A percentile compares a stretch with the other conserved stretches of the same genome.
These are phyloP conservation scores for Linnemannia schmuckeri DNA, from an alignment of 192 early-diverging fungal genomes.

Conservation along the genomic window DNA sequence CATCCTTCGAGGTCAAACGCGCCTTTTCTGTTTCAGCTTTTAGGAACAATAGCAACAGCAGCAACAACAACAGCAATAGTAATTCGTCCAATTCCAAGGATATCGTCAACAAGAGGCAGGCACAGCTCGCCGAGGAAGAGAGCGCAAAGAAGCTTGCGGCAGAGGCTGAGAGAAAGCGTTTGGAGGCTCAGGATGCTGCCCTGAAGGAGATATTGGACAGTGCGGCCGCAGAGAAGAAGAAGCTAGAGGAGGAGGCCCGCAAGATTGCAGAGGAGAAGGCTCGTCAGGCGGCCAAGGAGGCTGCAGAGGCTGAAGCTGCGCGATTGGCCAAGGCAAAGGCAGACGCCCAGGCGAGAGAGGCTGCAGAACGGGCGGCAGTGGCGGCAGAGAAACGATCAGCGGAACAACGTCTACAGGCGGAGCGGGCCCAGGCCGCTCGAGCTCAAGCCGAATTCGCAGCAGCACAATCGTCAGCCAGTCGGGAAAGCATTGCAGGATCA, in stretches of 20 bases:
- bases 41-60: neutral
- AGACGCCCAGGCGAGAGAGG: conserved; percentile 16
- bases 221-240: conserved; percentile 45
- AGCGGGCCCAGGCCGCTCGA: neutral
- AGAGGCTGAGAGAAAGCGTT: conserved; percentile 31
- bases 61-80: neutral
- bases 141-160: conserved; percentile 11
- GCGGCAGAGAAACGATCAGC: neutral
- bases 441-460: neutral
- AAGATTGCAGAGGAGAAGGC: conserved; percentile 27
- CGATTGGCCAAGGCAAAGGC: conserved; percentile 10
- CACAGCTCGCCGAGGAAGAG: conserved; percentile 14
- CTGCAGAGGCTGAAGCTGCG: conserved; percentile 9
- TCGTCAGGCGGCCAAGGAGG: conserved; percentile 16
- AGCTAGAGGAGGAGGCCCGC: conserved; percentile 33
- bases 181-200: conserved; percentile 40
- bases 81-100: neutral
- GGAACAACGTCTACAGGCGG: neutral
- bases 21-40: conserved; percentile 11
- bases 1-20: conserved; percentile 8
- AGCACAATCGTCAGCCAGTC: neutral
- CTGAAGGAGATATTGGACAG: conserved; percentile 50
- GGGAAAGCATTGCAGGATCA: conserved; percentile 2
- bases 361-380: conserved; percentile 4
- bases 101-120: conserved; percentile 7